Percentiles rank a stretch among this genome's conserved stretches.
Conservation (phyloP, 257 asterid genomes). For the Solanum boliviense region DNA sequence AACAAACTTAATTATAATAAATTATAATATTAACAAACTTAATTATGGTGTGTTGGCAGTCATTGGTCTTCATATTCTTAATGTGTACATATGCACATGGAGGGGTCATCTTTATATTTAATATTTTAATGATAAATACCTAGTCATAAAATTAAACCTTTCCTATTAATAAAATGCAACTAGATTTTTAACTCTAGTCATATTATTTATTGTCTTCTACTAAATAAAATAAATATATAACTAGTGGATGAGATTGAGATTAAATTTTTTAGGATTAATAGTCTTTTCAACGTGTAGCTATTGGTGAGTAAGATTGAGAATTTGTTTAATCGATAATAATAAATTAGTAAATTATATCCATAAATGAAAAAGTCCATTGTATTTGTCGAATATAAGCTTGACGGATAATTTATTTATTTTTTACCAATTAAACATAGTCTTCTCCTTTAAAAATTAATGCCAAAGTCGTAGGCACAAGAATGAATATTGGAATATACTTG, state of each 20-base stretch:
- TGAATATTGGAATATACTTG: background rate
- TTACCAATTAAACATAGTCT: background rate
- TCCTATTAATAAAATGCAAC: background rate
- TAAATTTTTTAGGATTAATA: background rate
- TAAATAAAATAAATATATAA: background rate
- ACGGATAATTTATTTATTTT: background rate
- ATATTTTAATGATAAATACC: background rate
- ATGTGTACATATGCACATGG: conserved; percentile 31
- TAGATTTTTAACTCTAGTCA: background rate
- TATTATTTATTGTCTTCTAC: background rate
- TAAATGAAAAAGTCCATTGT: background rate
- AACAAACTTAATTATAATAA: background rate
- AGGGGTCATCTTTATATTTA: conserved; percentile 2
- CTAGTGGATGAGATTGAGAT: background rate
- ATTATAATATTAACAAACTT: background rate
- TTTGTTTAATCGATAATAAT: background rate
- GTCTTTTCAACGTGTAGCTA: background rate
- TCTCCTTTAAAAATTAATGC: background rate
- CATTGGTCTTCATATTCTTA: conserved; percentile 1
- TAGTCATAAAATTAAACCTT: background rate
- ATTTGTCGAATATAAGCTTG: background rate
- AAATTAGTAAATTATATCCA: background rate
- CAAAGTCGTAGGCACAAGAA: background rate
- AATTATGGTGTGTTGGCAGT: background rate
- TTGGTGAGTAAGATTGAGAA: background rate